phyloP scores from a whole-genome alignment of 441 rosid species.

The Viola pubescens region DNA sequence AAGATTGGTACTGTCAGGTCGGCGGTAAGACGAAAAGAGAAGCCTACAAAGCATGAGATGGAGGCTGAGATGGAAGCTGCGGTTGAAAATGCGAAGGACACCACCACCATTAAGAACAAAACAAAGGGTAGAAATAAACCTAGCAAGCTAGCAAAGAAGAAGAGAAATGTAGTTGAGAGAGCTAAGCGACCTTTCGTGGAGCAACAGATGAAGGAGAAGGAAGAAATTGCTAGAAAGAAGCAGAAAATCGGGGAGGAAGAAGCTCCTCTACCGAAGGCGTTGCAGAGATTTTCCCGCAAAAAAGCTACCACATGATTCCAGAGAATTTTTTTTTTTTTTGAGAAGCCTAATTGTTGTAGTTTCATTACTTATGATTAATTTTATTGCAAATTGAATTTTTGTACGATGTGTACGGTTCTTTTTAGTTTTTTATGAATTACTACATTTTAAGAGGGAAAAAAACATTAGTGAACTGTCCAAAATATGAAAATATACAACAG shows the following conservation, averaged over 20 bases:
- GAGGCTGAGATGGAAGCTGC: constrained; percentile 67
- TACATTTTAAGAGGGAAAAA: too few relatives aligned
- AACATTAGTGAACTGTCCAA: too few relatives aligned
- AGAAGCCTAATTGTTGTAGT: too few relatives aligned
- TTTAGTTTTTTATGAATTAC: too few relatives aligned
- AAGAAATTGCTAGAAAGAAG: constrained; percentile 36
- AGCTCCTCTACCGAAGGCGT: constrained; percentile 37
- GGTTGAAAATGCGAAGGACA: constrained; percentile 45
- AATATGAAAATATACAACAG: too few relatives aligned
- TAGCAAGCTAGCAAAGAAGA: constrained; percentile 57
- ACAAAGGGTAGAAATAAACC: constrained; percentile 83
- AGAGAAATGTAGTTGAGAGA: constrained; percentile 39
- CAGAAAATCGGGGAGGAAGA: constrained; percentile 39
- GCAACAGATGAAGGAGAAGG: constrained; percentile 27
- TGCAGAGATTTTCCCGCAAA: constrained; percentile 50
- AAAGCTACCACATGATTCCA: constrained; percentile 19
- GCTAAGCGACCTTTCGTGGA: constrained; percentile 69
- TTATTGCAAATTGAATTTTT: too few relatives aligned
- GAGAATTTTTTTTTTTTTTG: not conserved
- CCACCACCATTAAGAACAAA: constrained; percentile 45
- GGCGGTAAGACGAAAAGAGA: constrained; percentile 41
- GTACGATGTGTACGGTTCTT: too few relatives aligned
- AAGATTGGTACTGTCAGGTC: constrained; percentile 69
- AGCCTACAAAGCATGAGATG: constrained; percentile 42
- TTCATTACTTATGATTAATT: too few relatives aligned